These are phyloP conservation scores for Tolypocladium guangdongense DNA, from an alignment of 2,329 filamentous ascomycete genomes.

Conservation along the genomic window DNA sequence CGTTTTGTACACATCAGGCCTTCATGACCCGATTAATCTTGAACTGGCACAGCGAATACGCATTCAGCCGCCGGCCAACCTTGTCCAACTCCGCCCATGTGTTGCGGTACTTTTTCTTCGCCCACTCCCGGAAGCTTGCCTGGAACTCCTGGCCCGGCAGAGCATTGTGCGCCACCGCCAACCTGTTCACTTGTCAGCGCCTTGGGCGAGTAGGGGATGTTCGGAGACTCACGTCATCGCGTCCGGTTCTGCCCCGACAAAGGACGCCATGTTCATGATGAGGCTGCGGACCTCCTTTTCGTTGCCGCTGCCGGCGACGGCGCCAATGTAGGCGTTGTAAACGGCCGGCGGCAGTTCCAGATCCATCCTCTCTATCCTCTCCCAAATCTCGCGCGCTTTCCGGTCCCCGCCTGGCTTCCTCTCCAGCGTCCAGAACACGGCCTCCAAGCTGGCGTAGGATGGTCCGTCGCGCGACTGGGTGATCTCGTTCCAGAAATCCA, in stretches of 20 bases:
- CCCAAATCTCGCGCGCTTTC: conserved; percentile 59
- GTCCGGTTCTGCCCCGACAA: conserved; percentile 57
- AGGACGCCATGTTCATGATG: conserved; percentile 54
- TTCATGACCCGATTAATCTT: conserved; percentile 36
- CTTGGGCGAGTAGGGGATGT: neutral
- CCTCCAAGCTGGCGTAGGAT: conserved; percentile 66
- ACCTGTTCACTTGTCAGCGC: conserved; percentile 29
- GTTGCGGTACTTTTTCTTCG: conserved; percentile 52
- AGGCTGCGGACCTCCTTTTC: conserved; percentile 57
- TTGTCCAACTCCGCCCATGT: conserved; percentile 57
- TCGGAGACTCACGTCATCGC: conserved; percentile 52
- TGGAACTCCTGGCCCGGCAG: conserved; percentile 56
- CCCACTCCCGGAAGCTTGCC: conserved; percentile 63
- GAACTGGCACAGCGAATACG: conserved; percentile 36
- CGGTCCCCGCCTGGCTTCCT: conserved; percentile 44
- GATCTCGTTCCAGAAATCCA: conserved; percentile 79
- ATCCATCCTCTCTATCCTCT: conserved; percentile 60
- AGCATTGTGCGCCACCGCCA: conserved; percentile 68
- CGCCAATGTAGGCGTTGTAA: conserved; percentile 67
- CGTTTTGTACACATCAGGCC: conserved; percentile 30
- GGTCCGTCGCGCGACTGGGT: conserved; percentile 78
- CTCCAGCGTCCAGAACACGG: conserved; percentile 73
- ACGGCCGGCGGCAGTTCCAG: conserved; percentile 65
- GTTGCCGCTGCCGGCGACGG: conserved; percentile 61
- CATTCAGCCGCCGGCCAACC: conserved; percentile 34